A percentile compares a stretch with the other conserved stretches of the same genome.
phyloP scores from a whole-genome alignment of 108 stramenopile genomes.

The Skeletonema grethae region DNA sequence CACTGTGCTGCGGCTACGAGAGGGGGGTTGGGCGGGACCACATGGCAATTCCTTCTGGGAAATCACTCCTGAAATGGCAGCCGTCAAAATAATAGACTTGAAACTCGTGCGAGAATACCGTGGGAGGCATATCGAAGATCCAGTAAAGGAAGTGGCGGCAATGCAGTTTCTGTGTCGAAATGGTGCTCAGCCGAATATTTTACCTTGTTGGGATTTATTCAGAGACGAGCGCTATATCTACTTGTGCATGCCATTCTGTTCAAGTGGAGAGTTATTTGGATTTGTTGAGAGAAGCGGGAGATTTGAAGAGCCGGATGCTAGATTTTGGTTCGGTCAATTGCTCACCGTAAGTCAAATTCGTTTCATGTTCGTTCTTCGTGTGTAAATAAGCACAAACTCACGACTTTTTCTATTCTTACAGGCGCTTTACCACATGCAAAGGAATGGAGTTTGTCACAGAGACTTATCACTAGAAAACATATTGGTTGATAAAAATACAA shows the following conservation, averaged over 20 bases:
- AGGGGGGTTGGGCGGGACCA: slow-evolving; percentile 50
- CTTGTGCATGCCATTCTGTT: slow-evolving; percentile 81
- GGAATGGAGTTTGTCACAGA: slow-evolving; percentile 80
- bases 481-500: slow-evolving; percentile 56
- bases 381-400: background rate
- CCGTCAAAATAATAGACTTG: slow-evolving; percentile 81
- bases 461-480: slow-evolving; percentile 85
- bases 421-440: slow-evolving; percentile 76
- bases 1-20: slow-evolving; percentile 62
- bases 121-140: slow-evolving; percentile 67
- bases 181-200: slow-evolving; percentile 60
- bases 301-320: slow-evolving; percentile 74
- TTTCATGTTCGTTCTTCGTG: slow-evolving; percentile 3
- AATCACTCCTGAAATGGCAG: slow-evolving; percentile 67
- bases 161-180: slow-evolving; percentile 61
- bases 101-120: slow-evolving; percentile 54
- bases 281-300: slow-evolving; percentile 67
- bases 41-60: slow-evolving; percentile 55
- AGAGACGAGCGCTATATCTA: slow-evolving; percentile 77
- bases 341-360: slow-evolving; percentile 51
- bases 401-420: slow-evolving; percentile 5
- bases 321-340: slow-evolving; percentile 85
- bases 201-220: slow-evolving; percentile 67
- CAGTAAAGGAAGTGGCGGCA: slow-evolving; percentile 85
- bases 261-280: slow-evolving; percentile 83